phyloP scores from a whole-genome alignment of 257 asterid genomes.

The Verbascum thapsus region DNA sequence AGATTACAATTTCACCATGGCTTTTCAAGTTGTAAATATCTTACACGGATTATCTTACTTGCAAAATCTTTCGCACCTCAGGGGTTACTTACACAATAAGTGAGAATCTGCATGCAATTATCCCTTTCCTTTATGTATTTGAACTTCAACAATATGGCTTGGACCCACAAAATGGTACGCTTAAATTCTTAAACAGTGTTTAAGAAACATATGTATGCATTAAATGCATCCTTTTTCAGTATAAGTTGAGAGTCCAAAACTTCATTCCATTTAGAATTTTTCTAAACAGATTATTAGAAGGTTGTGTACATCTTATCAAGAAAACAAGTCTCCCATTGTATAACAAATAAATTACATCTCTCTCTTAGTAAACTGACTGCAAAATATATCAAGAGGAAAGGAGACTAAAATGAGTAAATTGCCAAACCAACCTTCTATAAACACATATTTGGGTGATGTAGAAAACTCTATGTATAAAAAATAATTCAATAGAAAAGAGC shows the following conservation, averaged over 20 bases:
- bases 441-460: constrained; percentile 3
- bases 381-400: neutral
- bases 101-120: too few species aligned
- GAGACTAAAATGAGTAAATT: neutral
- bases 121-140: neutral
- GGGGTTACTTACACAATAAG: too few species aligned
- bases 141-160: neutral
- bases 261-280: neutral
- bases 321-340: neutral
- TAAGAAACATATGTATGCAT: neutral
- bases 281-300: constrained; percentile 1
- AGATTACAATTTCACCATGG: too few species aligned
- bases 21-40: too few species aligned
- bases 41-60: too few species aligned
- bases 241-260: constrained; percentile 1
- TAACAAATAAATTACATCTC: neutral
- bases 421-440: too few species aligned
- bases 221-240: neutral
- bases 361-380: neutral
- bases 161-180: neutral
- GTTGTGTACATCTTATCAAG: neutral
- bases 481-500: constrained; percentile 17
- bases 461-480: constrained; percentile 19
- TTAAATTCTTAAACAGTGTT: neutral
- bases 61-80: too few species aligned